Conservation (phyloP, 371 early-diverging fungal genomes). For the Mucor sp. region DNA sequence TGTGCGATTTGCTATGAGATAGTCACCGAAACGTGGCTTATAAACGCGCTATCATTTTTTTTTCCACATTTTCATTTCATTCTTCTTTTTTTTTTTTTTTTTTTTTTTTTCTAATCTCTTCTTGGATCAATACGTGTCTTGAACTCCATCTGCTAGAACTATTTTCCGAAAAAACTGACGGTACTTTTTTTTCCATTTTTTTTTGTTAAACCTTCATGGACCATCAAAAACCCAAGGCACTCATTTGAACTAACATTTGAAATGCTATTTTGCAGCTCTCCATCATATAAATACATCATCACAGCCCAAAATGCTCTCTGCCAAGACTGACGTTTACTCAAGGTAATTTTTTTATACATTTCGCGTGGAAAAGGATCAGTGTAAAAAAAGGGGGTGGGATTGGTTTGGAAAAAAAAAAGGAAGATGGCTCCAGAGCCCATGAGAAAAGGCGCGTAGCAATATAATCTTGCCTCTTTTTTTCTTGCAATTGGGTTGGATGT, state of each 20-base stretch:
- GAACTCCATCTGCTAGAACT: neutral
- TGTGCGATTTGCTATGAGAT: too few species aligned
- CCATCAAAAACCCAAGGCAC: too few species aligned
- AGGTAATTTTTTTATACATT: neutral
- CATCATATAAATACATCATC: neutral
- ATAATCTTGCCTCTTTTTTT: neutral
- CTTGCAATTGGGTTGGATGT: neutral
- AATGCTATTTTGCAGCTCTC: too few species aligned
- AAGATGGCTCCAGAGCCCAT: neutral
- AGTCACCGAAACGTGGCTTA: neutral
- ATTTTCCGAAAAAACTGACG: neutral
- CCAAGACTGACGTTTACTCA: neutral
- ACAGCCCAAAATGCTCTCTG: neutral
- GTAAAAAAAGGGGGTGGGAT: too few species aligned
- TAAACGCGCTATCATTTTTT: neutral
- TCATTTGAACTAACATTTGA: too few species aligned
- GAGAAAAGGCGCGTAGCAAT: neutral
- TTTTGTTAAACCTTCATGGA: neutral
- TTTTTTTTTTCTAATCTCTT: neutral
- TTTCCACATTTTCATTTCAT: neutral
- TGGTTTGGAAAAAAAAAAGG: neutral
- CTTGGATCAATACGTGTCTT: neutral
- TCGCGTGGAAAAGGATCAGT: neutral
- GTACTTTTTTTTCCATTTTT: neutral
- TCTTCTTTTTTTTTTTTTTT: neutral